These are phyloP conservation scores for Sambucus nigra DNA, from an alignment of 129 eudicot genomes.

Conservation along the genomic window DNA sequence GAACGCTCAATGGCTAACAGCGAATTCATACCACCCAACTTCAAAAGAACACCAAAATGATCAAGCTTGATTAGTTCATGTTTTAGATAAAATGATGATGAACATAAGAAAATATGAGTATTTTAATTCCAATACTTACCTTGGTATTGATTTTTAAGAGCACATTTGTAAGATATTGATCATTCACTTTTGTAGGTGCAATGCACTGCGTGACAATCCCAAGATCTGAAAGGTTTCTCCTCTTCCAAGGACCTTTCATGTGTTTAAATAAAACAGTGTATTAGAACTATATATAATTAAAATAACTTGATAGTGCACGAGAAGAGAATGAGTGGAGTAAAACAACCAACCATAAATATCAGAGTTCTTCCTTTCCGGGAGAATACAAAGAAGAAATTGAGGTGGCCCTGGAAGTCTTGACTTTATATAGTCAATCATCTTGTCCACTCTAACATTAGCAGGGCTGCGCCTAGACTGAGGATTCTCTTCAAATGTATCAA, in stretches of 20 bases:
- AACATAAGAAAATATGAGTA: too few species aligned
- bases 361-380: slow-evolving; percentile 74
- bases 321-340: background rate
- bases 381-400: slow-evolving; percentile 63
- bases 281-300: background rate
- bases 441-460: slow-evolving; percentile 64
- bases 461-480: slow-evolving; percentile 64
- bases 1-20: slow-evolving; percentile 34
- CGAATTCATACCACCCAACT: slow-evolving; percentile 86
- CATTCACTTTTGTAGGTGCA: slow-evolving; percentile 58
- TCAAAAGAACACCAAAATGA: slow-evolving; percentile 5
- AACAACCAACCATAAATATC: slow-evolving; percentile 57
- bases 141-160: slow-evolving; percentile 71
- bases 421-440: slow-evolving; percentile 61
- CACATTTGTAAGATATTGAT: slow-evolving; percentile 74
- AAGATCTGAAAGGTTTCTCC: slow-evolving; percentile 35
- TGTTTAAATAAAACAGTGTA: background rate
- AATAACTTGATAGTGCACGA: background rate
- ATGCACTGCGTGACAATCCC: slow-evolving; percentile 84
- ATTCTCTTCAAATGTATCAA: slow-evolving; percentile 55
- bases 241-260: slow-evolving; percentile 79
- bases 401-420: slow-evolving; percentile 60
- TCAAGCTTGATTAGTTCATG: background rate
- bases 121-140: too few species aligned
- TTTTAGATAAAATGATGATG: background rate